A percentile compares a stretch with the other conserved stretches of the same genome.
Conservation (phyloP, 306 rosid genomes). For the Cicer chorassanicum region DNA sequence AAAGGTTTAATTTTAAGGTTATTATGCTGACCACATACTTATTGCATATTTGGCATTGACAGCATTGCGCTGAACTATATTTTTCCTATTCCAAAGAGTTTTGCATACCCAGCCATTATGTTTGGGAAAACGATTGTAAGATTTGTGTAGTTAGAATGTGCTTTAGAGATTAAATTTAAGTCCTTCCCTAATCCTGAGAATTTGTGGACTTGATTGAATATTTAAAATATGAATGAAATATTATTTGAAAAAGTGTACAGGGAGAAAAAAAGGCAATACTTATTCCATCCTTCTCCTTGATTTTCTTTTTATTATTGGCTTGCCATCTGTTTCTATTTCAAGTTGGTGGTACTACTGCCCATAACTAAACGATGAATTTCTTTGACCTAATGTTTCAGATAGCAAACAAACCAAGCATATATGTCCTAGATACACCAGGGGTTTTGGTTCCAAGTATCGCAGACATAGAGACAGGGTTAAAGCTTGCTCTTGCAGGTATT, state of each 20-base stretch:
- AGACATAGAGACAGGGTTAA: slow-evolving; percentile 85
- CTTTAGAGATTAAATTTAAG: not conserved
- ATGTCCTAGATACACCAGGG: slow-evolving; percentile 93
- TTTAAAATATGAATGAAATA: not conserved
- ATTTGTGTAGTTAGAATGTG: not conserved
- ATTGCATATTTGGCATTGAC: not conserved
- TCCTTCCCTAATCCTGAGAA: not conserved
- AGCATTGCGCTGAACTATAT: not conserved
- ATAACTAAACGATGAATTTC: not conserved
- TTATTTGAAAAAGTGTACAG: not conserved
- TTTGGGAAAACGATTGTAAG: not conserved
- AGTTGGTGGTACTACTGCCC: slow-evolving; percentile 26
- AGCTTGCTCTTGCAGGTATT: slow-evolving; percentile 91
- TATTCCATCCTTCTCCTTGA: not conserved
- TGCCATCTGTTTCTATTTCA: not conserved
- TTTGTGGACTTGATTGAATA: not conserved
- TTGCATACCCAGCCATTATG: not conserved
- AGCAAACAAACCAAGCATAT: slow-evolving; percentile 91
- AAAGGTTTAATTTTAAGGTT: not conserved
- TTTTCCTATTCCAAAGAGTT: not conserved
- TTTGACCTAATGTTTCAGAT: slow-evolving; percentile 60
- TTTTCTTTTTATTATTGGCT: slow-evolving; percentile 4
- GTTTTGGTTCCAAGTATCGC: slow-evolving; percentile 91
- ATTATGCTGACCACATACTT: not conserved
- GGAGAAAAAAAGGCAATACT: not conserved